These are phyloP conservation scores for Haematococcus sp. DNA, from an alignment of 139 green algal species.

Conservation along the genomic window DNA sequence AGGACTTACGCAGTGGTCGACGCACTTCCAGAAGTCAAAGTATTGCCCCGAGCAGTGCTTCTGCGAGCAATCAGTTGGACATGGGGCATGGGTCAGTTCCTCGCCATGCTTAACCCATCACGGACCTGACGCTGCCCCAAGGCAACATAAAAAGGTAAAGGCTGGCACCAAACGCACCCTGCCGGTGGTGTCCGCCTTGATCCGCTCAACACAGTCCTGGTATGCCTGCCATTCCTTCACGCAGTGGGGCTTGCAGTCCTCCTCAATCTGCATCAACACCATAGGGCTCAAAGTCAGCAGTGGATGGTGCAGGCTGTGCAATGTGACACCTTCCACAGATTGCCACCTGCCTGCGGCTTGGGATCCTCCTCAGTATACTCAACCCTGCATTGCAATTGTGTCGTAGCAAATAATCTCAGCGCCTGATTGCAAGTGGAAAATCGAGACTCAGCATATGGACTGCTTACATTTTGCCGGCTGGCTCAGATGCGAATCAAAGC, in stretches of 20 bases:
- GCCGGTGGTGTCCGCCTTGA: conserved; percentile 57
- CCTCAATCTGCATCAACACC: conserved; percentile 45
- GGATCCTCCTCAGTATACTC: conserved; percentile 60
- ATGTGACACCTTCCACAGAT: background rate
- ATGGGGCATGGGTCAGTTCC: no score
- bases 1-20: conserved; percentile 67
- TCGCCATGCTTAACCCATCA: no score
- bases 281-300: background rate
- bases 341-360: conserved; percentile 39
- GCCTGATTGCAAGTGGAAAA: no score
- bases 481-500: no score
- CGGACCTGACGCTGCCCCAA: no score
- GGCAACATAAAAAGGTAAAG: no score
- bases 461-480: no score
- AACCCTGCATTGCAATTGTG: conserved; percentile 22
- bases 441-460: no score
- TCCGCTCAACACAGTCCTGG: conserved; percentile 66
- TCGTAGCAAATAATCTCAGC: no score
- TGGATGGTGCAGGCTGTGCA: background rate
- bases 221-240: conserved; percentile 56
- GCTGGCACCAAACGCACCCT: no score
- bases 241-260: conserved; percentile 61
- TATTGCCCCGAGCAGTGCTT: conserved; percentile 78
- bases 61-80: conserved; percentile 15
- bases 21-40: conserved; percentile 78